A percentile compares a stretch with the other conserved stretches of the same genome.
phyloP scores from a whole-genome alignment of 768 basidiomycete species.

The Boletus barrowsii region DNA sequence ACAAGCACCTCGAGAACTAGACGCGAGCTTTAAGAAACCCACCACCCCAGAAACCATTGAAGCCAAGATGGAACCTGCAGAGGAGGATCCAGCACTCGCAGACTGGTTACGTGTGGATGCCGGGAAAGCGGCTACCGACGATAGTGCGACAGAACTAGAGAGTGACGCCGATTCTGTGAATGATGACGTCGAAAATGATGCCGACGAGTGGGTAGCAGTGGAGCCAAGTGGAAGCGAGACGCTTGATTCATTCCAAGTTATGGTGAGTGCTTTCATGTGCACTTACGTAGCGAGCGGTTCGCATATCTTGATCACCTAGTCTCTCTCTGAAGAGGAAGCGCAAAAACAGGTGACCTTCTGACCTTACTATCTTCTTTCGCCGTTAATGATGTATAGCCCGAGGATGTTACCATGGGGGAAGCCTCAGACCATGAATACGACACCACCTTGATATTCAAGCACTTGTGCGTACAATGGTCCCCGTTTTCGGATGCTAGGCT shows the following conservation, averaged over 20 bases:
- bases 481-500: not conserved
- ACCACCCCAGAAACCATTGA: constrained; percentile 1
- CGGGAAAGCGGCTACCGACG: constrained; percentile 23
- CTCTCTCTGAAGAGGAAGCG: constrained; percentile 9
- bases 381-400: constrained; percentile 6
- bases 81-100: constrained; percentile 48
- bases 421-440: constrained; percentile 76
- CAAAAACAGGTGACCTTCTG: constrained; percentile 3
- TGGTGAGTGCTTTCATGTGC: not conserved
- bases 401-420: constrained; percentile 69
- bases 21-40: not conserved
- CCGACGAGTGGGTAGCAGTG: constrained; percentile 41
- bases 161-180: constrained; percentile 72
- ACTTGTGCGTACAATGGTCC: constrained; percentile 54
- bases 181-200: constrained; percentile 44
- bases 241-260: constrained; percentile 17
- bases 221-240: constrained; percentile 19
- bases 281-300: not conserved
- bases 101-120: constrained; percentile 63
- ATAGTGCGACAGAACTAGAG: constrained; percentile 48
- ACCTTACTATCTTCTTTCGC: not conserved
- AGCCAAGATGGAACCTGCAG: constrained; percentile 26
- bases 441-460: constrained; percentile 71
- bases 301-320: constrained; percentile 1
- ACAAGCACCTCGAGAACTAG: constrained; percentile 16